These are phyloP conservation scores for Leishmania braziliensis DNA, from an alignment of 208 protist species.

Conservation along the genomic window DNA sequence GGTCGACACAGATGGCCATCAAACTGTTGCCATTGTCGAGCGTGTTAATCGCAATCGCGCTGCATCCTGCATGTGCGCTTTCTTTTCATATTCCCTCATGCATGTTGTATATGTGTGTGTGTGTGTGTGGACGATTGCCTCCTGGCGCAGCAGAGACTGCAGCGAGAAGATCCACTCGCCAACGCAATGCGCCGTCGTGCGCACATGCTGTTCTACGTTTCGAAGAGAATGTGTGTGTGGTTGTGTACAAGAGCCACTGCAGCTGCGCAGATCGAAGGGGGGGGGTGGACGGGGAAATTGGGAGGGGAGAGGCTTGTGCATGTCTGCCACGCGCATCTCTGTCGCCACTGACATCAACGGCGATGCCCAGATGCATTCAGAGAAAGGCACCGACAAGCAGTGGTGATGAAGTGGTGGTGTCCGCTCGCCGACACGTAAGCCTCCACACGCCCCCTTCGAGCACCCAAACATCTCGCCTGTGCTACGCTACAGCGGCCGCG, in stretches of 20 bases:
- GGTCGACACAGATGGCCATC: not conserved
- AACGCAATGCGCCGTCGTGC: not conserved
- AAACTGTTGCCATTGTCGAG: not conserved
- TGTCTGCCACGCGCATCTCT: not conserved
- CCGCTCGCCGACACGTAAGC: not conserved
- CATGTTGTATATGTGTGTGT: not conserved
- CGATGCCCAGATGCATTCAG: not conserved
- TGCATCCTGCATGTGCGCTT: not conserved
- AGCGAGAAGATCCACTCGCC: not conserved
- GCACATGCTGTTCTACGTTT: not conserved
- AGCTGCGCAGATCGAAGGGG: not conserved
- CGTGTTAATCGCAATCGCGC: not conserved
- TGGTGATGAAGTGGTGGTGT: not conserved
- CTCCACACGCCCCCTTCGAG: not conserved
- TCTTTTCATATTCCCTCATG: not conserved
- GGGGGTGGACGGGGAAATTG: not conserved
- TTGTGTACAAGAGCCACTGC: not conserved
- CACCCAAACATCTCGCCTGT: not conserved
- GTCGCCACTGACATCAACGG: not conserved
- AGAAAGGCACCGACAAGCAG: not conserved
- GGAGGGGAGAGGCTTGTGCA: not conserved
- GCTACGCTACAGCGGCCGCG: slow-evolving; percentile 18
- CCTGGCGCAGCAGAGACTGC: not conserved
- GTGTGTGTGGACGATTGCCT: not conserved
- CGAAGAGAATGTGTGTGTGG: not conserved